Evolutionary conservation across 1,284 basidiomycete species (phyloP).

Genomic region (Neolentinus lepideus): DNA sequence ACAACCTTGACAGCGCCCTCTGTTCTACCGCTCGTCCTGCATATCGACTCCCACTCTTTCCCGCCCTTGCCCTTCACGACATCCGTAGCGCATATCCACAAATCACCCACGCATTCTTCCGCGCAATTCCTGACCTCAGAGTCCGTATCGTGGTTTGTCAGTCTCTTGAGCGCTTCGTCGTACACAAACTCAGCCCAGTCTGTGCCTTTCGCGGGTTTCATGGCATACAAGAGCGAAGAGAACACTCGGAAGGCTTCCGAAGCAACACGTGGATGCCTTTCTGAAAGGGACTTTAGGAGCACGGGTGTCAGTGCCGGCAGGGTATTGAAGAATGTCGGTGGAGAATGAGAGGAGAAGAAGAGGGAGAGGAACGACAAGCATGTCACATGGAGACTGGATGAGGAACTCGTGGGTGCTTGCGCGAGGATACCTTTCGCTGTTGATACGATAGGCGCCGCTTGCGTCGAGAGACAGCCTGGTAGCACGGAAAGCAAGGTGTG

Average conservation of each 20-base stretch:
- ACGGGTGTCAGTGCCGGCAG: slow-evolving; percentile 65
- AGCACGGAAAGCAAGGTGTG: slow-evolving; percentile 74
- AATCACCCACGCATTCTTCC: slow-evolving; percentile 76
- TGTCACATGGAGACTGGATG: slow-evolving; percentile 71
- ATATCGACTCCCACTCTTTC: slow-evolving; percentile 77
- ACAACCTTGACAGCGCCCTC: slow-evolving; percentile 69
- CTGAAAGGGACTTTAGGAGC: slow-evolving; percentile 65
- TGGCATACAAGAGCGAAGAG: slow-evolving; percentile 58
- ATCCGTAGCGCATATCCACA: slow-evolving; percentile 85
- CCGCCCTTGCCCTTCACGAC: slow-evolving; percentile 50
- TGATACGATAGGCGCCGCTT: slow-evolving; percentile 55
- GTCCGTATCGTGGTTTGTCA: slow-evolving; percentile 82
- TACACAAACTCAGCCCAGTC: slow-evolving; percentile 71
- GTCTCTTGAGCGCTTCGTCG: slow-evolving; percentile 60
- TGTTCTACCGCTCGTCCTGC: slow-evolving; percentile 69
- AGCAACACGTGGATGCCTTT: slow-evolving; percentile 69
- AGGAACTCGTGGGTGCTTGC: slow-evolving; percentile 57
- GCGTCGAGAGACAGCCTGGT: slow-evolving; percentile 74
- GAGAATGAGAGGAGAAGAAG: slow-evolving; percentile 79
- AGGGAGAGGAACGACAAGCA: slow-evolving; percentile 80
- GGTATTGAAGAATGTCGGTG: slow-evolving; percentile 53
- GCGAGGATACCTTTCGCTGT: slow-evolving; percentile 59
- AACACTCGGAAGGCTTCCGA: slow-evolving; percentile 83
- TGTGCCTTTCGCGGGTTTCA: slow-evolving; percentile 50
- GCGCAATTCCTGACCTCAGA: slow-evolving; percentile 84